Evolutionary conservation across 176 grass and related monocot species (phyloP), one percentile per base, ranked within the genome.

Genomic region (Phoenix roebelenii): DNA sequence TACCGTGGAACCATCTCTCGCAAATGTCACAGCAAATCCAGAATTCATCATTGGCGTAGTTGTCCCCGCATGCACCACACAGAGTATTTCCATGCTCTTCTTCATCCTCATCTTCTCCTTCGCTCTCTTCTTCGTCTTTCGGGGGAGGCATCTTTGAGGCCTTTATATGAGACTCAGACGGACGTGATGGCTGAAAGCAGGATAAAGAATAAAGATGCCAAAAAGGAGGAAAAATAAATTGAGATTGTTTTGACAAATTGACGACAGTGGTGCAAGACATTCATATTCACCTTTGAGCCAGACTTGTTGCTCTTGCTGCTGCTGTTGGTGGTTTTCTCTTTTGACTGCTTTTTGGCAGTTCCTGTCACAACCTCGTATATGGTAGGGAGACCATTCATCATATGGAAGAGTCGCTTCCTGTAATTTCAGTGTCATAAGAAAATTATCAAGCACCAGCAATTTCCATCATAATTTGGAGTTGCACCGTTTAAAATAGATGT

Each of bases 321-420:
- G 51, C 79, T 76, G n/a, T 80, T 81, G 19, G 83, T 63, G 24
- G 67, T 52, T 65, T 22, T 55, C 23, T 81, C 56, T 72, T 89
- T 89, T 44, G 76, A 56, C 74, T 81, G 79, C 51, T 84, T 95
- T 59, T 81, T 89, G 69, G 56, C 63, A 22, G 30, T 26, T 75
- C 85, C 90, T 7, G 80, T 89, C 63, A 95, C 83, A 60, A 89
- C 54, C 75, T 95, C 86, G 69, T 84, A 95, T 24, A 95, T 76
- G 57, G 85, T 95, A 58, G 90, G 86, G 25, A 95, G 82, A 50
- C 69, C 54, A 30, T 86, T 95, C 35, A 87, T 84, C 90, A 95
- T 81, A 51, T 72, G 77, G 59, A 86, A 95, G 32, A 95, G 85
- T 39, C 67, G 74, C 62, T 61, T 81, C 85, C 90, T 86, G 80